Conservation (phyloP, 768 basidiomycete genomes). For the Tricholoma flavovirens region DNA sequence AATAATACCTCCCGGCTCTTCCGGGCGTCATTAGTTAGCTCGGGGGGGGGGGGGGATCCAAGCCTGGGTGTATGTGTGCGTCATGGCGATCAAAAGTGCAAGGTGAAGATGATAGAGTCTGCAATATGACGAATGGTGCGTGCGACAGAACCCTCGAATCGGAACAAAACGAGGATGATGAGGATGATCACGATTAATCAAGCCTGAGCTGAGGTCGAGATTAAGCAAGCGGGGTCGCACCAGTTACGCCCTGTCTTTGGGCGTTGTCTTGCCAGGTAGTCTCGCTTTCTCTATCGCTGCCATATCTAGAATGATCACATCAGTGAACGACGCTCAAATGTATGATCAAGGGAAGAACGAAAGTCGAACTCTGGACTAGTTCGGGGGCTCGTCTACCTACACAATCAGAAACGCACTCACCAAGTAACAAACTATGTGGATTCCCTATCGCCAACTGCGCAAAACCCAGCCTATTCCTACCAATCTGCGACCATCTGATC, state of each 20-base stretch:
- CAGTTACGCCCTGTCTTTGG: conserved; percentile 60
- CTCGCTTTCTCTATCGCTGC: conserved; percentile 90
- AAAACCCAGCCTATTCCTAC: conserved; percentile 93
- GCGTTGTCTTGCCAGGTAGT: conserved; percentile 79
- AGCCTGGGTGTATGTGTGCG: too few relatives aligned
- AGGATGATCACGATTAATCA: too few relatives aligned
- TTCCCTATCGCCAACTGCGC: conserved; percentile 96
- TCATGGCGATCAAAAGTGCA: too few relatives aligned
- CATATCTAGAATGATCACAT: conserved; percentile 44
- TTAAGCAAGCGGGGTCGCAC: too few relatives aligned
- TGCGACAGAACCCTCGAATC: too few relatives aligned
- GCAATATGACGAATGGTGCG: too few relatives aligned
- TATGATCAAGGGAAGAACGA: neutral
- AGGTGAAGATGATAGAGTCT: too few relatives aligned
- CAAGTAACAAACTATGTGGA: conserved; percentile 87
- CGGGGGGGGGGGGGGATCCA: too few relatives aligned
- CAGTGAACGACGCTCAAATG: neutral
- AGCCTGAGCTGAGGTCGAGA: too few relatives aligned
- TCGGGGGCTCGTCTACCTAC: conserved; percentile 83
- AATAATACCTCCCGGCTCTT: too few relatives aligned
- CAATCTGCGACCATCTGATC: conserved; percentile 85
- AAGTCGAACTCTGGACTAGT: conserved; percentile 73
- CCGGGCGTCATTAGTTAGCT: too few relatives aligned
- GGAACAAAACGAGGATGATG: too few relatives aligned
- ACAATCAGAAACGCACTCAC: conserved; percentile 29